phyloP scores from a whole-genome alignment of 345 rosid species.

The Citrus trifoliata region DNA sequence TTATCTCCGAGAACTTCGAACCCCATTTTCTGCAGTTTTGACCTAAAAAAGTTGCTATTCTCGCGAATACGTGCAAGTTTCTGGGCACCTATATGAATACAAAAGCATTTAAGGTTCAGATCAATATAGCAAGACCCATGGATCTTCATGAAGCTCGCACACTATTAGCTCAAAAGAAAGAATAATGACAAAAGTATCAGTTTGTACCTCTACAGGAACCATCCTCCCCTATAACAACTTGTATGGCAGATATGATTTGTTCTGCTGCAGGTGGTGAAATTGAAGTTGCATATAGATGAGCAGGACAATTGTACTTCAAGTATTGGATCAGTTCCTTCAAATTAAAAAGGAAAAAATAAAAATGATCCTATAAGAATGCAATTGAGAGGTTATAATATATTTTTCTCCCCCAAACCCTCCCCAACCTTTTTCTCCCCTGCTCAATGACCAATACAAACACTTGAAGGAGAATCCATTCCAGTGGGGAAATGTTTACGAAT shows the following conservation, averaged over 20 bases:
- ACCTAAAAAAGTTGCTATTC: constrained; percentile 91
- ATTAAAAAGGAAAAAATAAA: not conserved
- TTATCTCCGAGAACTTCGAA: constrained; percentile 96
- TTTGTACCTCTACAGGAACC: constrained; percentile 80
- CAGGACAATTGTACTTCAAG: constrained; percentile 73
- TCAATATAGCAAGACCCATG: not conserved
- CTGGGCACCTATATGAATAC: constrained; percentile 60
- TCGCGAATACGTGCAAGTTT: constrained; percentile 88
- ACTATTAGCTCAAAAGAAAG: not conserved
- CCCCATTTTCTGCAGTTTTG: constrained; percentile 91
- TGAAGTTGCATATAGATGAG: constrained; percentile 95
- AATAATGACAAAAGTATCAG: not conserved
- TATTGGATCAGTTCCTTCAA: constrained; percentile 75
- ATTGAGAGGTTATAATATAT: not conserved
- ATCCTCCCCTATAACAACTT: constrained; percentile 89
- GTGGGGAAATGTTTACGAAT: not conserved
- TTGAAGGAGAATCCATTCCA: not conserved
- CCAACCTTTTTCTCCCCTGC: not conserved
- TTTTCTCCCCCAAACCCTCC: not conserved
- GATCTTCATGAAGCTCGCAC: not conserved
- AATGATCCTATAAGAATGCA: not conserved
- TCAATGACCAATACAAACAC: not conserved
- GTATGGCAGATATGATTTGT: constrained; percentile 81
- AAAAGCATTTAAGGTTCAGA: not conserved
- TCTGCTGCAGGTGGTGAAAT: constrained; percentile 90